A percentile compares a stretch with the other conserved stretches of the same genome.
Evolutionary conservation across 371 early-diverging fungal genomes (phyloP).

Genomic region (Mortierella sp.): DNA sequence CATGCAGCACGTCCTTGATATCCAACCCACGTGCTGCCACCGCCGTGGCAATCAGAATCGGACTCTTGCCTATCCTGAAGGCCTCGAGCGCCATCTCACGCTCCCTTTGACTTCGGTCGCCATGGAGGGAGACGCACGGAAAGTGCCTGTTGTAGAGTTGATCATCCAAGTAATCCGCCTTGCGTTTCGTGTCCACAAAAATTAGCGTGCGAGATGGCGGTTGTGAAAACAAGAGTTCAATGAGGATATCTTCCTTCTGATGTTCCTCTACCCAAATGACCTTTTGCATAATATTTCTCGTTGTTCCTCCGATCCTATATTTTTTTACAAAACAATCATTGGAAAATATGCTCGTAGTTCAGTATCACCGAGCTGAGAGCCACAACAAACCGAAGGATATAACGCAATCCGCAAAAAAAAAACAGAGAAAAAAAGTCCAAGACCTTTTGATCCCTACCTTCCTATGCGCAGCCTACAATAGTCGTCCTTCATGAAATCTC

Average conservation of each 20-base stretch:
- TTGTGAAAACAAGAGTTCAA: constrained; percentile 58
- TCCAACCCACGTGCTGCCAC: constrained; percentile 95
- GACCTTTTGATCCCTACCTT: constrained; percentile 24
- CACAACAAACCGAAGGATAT: background rate
- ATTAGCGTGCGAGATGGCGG: constrained; percentile 75
- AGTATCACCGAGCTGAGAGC: too few relatives aligned
- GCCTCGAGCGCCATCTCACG: constrained; percentile 83
- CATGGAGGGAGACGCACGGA: constrained; percentile 78
- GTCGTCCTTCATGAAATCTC: constrained; percentile 76
- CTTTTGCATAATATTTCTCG: constrained; percentile 63
- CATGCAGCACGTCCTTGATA: constrained; percentile 83
- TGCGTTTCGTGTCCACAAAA: constrained; percentile 87
- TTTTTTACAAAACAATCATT: background rate
- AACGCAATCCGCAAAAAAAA: background rate
- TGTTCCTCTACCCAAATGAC: constrained; percentile 65
- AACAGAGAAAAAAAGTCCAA: background rate
- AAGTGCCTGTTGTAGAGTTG: constrained; percentile 72
- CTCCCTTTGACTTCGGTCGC: constrained; percentile 82
- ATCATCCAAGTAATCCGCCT: constrained; percentile 83
- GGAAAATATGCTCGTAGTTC: too few relatives aligned
- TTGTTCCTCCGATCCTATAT: constrained; percentile 63
- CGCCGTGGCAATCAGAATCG: constrained; percentile 91
- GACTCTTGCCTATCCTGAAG: constrained; percentile 77
- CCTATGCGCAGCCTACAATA: constrained; percentile 54
- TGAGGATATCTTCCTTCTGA: constrained; percentile 61